Percentiles rank a stretch among this genome's conserved stretches.
These are phyloP conservation scores for Pseudevernia furfuracea DNA, from an alignment of 495 filamentous ascomycete species.

Conservation along the genomic window DNA sequence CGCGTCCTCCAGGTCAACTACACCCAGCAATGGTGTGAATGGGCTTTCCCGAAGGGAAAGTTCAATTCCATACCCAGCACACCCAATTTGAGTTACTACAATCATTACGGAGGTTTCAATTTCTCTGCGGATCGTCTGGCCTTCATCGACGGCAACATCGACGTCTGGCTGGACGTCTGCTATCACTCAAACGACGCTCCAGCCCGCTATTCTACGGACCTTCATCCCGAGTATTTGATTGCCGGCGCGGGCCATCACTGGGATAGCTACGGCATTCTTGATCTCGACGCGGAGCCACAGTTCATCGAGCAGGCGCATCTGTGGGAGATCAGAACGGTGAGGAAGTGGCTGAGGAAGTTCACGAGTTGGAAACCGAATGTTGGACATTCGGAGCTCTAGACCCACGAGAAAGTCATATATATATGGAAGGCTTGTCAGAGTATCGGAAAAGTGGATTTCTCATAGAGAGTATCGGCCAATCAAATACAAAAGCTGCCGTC, in stretches of 20 bases:
- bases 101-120: slow-evolving; percentile 39
- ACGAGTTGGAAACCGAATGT: slow-evolving; percentile 12
- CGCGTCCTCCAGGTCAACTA: slow-evolving; percentile 39
- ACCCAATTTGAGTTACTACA: slow-evolving; percentile 34
- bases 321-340: slow-evolving; percentile 43
- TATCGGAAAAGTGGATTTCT: not conserved
- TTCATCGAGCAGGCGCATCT: slow-evolving; percentile 44
- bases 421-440: not conserved
- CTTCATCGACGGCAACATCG: slow-evolving; percentile 42
- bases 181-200: slow-evolving; percentile 39
- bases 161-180: slow-evolving; percentile 42
- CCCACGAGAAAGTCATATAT: not conserved
- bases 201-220: slow-evolving; percentile 28
- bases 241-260: slow-evolving; percentile 43
- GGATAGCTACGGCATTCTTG: slow-evolving; percentile 40
- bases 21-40: slow-evolving; percentile 46
- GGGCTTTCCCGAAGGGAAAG: slow-evolving; percentile 40
- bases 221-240: slow-evolving; percentile 39
- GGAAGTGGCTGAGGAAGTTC: slow-evolving; percentile 29
- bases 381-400: slow-evolving; percentile 10
- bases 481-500: not conserved
- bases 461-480: not conserved
- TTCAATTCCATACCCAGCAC: slow-evolving; percentile 37
- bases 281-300: slow-evolving; percentile 40
- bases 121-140: slow-evolving; percentile 40